Percentiles rank a stretch among this genome's conserved stretches.
Conservation (phyloP, 371 early-diverging fungal species). For the Actinomucor elegans region DNA sequence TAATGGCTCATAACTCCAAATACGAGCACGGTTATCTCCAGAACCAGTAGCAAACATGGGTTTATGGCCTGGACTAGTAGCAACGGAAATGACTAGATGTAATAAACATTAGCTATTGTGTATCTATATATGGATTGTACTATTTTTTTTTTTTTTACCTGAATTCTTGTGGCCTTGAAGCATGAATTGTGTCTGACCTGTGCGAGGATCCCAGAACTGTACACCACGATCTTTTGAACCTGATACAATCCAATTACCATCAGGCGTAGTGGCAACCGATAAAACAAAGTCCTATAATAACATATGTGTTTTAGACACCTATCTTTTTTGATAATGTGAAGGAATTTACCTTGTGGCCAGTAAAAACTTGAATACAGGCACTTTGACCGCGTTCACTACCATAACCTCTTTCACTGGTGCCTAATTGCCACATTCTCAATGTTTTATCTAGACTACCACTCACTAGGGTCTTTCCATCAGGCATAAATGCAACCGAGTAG, state of each 20-base stretch:
- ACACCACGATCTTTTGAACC: slow-evolving; percentile 96
- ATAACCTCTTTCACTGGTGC: slow-evolving; percentile 35
- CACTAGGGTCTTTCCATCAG: slow-evolving; percentile 90
- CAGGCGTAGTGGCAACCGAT: slow-evolving; percentile 91
- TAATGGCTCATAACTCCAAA: slow-evolving; percentile 80
- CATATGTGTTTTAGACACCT: not conserved
- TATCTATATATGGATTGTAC: too few species aligned
- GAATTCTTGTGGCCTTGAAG: slow-evolving; percentile 98
- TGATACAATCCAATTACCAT: slow-evolving; percentile 92
- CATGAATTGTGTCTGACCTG: slow-evolving; percentile 84
- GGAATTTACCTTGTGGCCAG: slow-evolving; percentile 62
- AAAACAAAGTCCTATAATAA: slow-evolving; percentile 89
- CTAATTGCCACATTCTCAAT: slow-evolving; percentile 92
- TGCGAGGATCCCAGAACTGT: slow-evolving; percentile 92
- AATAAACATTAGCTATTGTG: too few species aligned
- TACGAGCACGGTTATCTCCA: slow-evolving; percentile 91
- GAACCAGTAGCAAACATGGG: slow-evolving; percentile 94
- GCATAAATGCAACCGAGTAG: slow-evolving; percentile 94
- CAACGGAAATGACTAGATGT: slow-evolving; percentile 89
- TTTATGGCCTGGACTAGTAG: slow-evolving; percentile 74
- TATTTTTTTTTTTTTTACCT: slow-evolving; percentile 50
- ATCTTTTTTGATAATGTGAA: too few species aligned
- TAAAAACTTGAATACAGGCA: slow-evolving; percentile 58
- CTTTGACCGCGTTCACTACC: slow-evolving; percentile 31
- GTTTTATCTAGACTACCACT: slow-evolving; percentile 96